Evolutionary conservation across 768 basidiomycete species (phyloP), one percentile per base, ranked within the genome.

Genomic region (Auriscalpium microsporum): DNA sequence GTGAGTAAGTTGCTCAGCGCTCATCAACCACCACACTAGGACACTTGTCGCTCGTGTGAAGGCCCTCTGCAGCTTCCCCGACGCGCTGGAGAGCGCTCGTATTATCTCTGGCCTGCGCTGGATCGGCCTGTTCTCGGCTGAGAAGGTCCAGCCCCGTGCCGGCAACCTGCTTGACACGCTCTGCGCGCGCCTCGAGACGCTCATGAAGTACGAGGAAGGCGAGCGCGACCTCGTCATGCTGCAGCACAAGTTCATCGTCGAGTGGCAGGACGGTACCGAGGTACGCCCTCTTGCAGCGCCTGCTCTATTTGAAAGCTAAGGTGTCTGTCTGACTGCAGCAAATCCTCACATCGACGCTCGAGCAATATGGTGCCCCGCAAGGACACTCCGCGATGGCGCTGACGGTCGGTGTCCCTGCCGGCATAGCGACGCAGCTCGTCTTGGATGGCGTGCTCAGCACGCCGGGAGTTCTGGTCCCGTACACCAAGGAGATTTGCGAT

Each of bases 171-270:
- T 99, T 60, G 93, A 96, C 72, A 94, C 96, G 4, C 86, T 99
- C 57, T 96, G 94, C 68, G 90, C 82, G 2, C 84, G 79, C 19
- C 80, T 99, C 49, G 94, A 99, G 76, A 81, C 76, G 57, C 79
- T 95, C 68, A 96, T 97, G 90, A 81, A 84, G 70, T 97, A 95
- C 72, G 88, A 85, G 59, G 72, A 77, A 48, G 91, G 90, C 59
- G 94, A 98, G 72, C 86, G 91, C 10, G 95, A 99, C 70, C 81
- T 98, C 58, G 90, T 99, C 57, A 91, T 98, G 85, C 83, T 99
- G 53, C 95, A 97, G 73, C 95, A 99, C 81, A 95, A 94, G 76
- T 98, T 99, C 68, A 73, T 91, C 63, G 85, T 98, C 38, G 85
- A 94, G 67, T 89, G 87, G 81, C 77, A 80, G 36, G 91, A 97